A percentile compares a stretch with the other conserved stretches of the same genome.
Evolutionary conservation across 2,329 filamentous ascomycete species (phyloP).

Genomic region (Falciphora oryzae): DNA sequence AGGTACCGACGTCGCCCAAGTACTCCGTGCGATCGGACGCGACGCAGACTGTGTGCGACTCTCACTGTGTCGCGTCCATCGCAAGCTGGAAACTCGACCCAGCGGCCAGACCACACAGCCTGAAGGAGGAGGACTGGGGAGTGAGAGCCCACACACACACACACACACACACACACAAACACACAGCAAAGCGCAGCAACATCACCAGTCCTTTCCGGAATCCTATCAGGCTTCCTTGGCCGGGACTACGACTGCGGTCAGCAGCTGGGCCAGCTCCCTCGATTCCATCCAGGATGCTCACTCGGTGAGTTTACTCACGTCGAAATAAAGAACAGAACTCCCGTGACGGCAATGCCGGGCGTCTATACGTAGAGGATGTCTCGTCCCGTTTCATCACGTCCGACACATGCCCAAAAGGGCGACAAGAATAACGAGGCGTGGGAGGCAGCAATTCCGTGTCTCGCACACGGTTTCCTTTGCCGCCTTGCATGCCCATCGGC

Average conservation of each 20-base stretch:
- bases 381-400: neutral
- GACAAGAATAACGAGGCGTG: neutral
- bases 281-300: neutral
- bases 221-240: neutral
- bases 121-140: neutral
- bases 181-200: neutral
- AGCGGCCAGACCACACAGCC: no score
- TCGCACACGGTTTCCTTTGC: neutral
- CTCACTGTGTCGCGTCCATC: neutral
- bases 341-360: no score
- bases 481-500: neutral
- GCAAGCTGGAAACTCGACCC: no score
- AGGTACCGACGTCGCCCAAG: constrained; percentile 2
- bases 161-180: neutral
- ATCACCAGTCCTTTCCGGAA: neutral
- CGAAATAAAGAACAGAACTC: neutral
- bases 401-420: neutral
- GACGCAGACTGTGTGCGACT: neutral
- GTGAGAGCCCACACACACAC: neutral
- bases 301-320: neutral
- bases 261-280: neutral
- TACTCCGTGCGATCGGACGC: neutral
- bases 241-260: neutral
- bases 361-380: neutral
- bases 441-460: neutral